Evolutionary conservation across 1,284 basidiomycete species (phyloP).

Genomic region (Ustilago esculenta): DNA sequence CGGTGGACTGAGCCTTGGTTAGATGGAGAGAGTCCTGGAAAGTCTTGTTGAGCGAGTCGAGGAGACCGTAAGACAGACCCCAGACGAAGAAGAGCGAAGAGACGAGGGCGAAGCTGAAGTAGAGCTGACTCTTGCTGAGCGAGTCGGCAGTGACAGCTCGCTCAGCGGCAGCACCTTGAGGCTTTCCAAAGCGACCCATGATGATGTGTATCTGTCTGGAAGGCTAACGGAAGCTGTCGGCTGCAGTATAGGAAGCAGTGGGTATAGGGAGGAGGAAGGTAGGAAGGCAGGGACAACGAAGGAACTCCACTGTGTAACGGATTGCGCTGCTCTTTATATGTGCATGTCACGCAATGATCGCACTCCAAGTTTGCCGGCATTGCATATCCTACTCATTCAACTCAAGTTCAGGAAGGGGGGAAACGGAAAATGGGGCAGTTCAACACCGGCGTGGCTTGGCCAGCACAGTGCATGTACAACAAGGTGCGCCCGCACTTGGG

Average conservation of each 20-base stretch:
- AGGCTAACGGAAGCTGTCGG: no score
- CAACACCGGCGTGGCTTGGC: no score
- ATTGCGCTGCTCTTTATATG: no score
- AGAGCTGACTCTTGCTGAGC: conserved; percentile 27
- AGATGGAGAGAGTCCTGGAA: conserved; percentile 79
- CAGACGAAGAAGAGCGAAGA: conserved; percentile 84
- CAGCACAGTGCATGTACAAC: no score
- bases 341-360: no score
- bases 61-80: conserved; percentile 74
- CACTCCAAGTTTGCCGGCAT: no score
- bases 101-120: conserved; percentile 75
- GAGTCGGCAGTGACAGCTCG: conserved; percentile 31
- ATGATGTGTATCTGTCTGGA: not conserved
- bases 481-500: conserved; percentile 17
- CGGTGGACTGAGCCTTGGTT: conserved; percentile 80
- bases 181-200: conserved; percentile 31
- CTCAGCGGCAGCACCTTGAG: conserved; percentile 24
- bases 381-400: no score
- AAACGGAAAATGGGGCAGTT: no score
- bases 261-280: conserved; percentile 1
- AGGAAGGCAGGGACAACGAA: no score
- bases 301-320: no score
- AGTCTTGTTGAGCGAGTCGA: conserved; percentile 85
- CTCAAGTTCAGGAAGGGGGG: no score
- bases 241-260: no score